Evolutionary conservation across 805 yeast species (phyloP).

Genomic region (Metschnikowia chrysomelidarum): DNA sequence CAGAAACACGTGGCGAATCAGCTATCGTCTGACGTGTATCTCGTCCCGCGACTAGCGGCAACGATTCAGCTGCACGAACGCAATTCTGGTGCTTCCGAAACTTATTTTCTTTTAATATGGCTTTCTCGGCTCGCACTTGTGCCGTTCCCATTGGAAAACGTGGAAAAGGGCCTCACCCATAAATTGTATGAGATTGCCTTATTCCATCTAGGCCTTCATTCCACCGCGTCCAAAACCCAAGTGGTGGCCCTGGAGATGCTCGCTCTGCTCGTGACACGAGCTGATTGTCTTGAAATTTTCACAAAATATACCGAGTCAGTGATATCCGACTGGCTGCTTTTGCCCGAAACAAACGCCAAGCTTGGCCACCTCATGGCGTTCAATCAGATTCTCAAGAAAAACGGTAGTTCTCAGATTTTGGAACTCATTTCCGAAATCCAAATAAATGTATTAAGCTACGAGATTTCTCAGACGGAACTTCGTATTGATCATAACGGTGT

Average conservation of each 20-base stretch:
- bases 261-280: constrained; percentile 52
- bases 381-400: constrained; percentile 35
- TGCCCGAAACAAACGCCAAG: constrained; percentile 12
- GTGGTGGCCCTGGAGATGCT: constrained; percentile 51
- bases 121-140: constrained; percentile 63
- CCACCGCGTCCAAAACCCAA: constrained; percentile 55
- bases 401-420: constrained; percentile 9
- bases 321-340: constrained; percentile 20
- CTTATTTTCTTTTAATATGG: constrained; percentile 61
- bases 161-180: constrained; percentile 32
- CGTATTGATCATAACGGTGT: constrained; percentile 1
- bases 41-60: constrained; percentile 34
- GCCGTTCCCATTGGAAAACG: constrained; percentile 61
- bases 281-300: constrained; percentile 37
- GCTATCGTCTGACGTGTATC: constrained; percentile 57
- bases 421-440: constrained; percentile 5
- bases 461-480: constrained; percentile 5
- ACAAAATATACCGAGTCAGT: constrained; percentile 15
- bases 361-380: constrained; percentile 42
- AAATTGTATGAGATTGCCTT: constrained; percentile 36
- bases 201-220: constrained; percentile 26
- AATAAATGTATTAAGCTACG: constrained; percentile 7
- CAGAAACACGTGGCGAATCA: constrained; percentile 57
- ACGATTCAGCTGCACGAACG: constrained; percentile 20
- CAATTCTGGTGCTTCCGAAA: constrained; percentile 23